These are phyloP conservation scores for Bryopsis sp. DNA, from an alignment of 139 green algal genomes.

Conservation along the genomic window DNA sequence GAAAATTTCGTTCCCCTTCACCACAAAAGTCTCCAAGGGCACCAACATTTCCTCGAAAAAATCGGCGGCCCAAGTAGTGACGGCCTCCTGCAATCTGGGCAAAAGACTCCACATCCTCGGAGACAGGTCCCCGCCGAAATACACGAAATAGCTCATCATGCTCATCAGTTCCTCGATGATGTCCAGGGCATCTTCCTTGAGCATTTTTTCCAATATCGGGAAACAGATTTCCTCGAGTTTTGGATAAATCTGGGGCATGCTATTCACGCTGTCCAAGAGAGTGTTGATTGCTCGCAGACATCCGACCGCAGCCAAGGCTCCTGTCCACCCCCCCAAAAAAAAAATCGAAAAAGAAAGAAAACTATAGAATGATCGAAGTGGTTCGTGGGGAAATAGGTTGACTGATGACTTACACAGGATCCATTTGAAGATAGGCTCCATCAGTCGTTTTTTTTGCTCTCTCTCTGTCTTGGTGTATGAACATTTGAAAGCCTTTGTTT, in stretches of 20 bases:
- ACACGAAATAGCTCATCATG: conserved; percentile 89
- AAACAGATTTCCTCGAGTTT: conserved; percentile 78
- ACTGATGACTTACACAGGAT: background rate
- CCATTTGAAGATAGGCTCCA: background rate
- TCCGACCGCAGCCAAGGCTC: conserved; percentile 67
- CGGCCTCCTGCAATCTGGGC: conserved; percentile 59
- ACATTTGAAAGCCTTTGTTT: no score
- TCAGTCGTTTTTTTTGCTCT: no score
- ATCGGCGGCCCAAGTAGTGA: conserved; percentile 78
- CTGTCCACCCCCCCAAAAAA: no score
- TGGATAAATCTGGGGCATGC: conserved; percentile 57
- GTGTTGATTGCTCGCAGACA: conserved; percentile 83
- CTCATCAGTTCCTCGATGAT: conserved; percentile 90
- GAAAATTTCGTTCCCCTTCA: conserved; percentile 61
- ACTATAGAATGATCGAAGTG: no score
- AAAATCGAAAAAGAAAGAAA: no score
- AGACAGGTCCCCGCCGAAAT: conserved; percentile 62
- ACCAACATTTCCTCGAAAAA: conserved; percentile 74
- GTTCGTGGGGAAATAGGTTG: conserved; percentile 8
- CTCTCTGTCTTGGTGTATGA: no score
- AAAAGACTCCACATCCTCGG: conserved; percentile 81
- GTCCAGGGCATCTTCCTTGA: conserved; percentile 61
- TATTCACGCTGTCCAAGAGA: conserved; percentile 72
- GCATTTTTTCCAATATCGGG: conserved; percentile 74
- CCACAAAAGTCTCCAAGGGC: conserved; percentile 92